Evolutionary conservation across 164 flowering plant genomes (phyloP), one percentile per base, ranked within the genome.

Genomic region (Nymphaea thermarum): DNA sequence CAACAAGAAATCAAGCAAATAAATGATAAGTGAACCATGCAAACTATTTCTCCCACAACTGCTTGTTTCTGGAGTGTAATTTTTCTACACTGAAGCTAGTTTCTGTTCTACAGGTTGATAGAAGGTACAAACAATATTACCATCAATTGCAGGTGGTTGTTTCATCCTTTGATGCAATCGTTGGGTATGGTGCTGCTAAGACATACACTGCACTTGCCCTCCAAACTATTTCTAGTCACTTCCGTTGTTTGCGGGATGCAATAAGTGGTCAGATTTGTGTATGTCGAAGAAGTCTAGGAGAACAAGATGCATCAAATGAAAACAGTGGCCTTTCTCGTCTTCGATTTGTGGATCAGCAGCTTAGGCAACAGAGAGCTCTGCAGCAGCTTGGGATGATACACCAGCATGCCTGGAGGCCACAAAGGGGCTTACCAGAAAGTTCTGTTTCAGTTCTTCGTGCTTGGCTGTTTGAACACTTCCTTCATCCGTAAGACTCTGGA

Each of bases 401-500:
- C 62, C 81, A 83, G 66, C 88, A 87, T 76, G 83, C 96, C 65
- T 94, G 99, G 99, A 90, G 99, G 77, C 99, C 99, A 67, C 97
- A 90, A 66, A 80, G 96, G 66, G 96, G 98, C 7, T 81, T 94
- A 60, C 98, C 98, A 44, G 99, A 94, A 74, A 86, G 79, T 72
- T 85, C 97, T 51, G 99, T 94, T 66, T 81, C 99, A 3, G 71
- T 91, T 44, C 97, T 94, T 62, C 91, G 98, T 25, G 92, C 96
- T 72, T 91, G 99, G 99, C 79, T 94, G 43, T 94, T 94, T 68
- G 95, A 90, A 79, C 97, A 94, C 76, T 94, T 94, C 74, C 95
- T 94, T 68, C 91, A 90, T 69, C 97, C 97, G 96, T 94, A 84
- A 70, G 65, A 5, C 64, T 66, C 12, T 8, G 8, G 57, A 8